These are phyloP conservation scores for Zasmidium angulare DNA, from an alignment of 2,329 filamentous ascomycete genomes.

Conservation along the genomic window DNA sequence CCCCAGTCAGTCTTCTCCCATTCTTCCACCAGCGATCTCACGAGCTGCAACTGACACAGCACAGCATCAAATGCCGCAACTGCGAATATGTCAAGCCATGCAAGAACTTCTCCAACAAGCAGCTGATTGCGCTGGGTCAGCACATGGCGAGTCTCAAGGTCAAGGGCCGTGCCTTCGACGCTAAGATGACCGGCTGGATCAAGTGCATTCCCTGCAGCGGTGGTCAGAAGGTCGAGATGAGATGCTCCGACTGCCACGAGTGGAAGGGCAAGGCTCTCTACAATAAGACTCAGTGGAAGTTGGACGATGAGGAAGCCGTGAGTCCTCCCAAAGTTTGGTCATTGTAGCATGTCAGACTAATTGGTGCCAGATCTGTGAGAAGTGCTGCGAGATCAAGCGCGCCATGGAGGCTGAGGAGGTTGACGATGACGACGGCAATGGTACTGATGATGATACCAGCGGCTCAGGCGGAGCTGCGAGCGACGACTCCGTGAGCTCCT, in stretches of 20 bases:
- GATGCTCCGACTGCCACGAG: conserved; percentile 26
- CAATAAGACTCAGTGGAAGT: conserved; percentile 26
- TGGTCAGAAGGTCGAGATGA: conserved; percentile 23
- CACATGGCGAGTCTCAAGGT: no score
- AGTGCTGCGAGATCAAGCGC: conserved; percentile 19
- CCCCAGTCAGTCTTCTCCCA: not conserved
- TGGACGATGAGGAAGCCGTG: conserved; percentile 25
- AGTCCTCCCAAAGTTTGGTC: not conserved
- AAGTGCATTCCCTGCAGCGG: conserved; percentile 17
- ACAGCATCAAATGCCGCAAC: conserved; percentile 21
- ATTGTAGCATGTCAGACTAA: not conserved
- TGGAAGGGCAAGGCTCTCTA: conserved; percentile 26
- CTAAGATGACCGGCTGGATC: not conserved
- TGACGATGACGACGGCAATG: conserved; percentile 11
- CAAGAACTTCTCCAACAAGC: conserved; percentile 1
- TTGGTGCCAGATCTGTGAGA: conserved; percentile 22
- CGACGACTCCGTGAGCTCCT: conserved; percentile 2
- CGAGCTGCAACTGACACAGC: not conserved
- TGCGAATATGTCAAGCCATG: conserved; percentile 12
- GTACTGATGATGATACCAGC: conserved; percentile 2
- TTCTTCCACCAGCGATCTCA: not conserved
- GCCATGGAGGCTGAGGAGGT: conserved; percentile 25
- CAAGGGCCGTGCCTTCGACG: not conserved
- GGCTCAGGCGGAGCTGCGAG: conserved; percentile 8
- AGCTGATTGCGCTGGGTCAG: not conserved